Evolutionary conservation across 106 monocot species (phyloP).

Genomic region (Dendrobium officinale): DNA sequence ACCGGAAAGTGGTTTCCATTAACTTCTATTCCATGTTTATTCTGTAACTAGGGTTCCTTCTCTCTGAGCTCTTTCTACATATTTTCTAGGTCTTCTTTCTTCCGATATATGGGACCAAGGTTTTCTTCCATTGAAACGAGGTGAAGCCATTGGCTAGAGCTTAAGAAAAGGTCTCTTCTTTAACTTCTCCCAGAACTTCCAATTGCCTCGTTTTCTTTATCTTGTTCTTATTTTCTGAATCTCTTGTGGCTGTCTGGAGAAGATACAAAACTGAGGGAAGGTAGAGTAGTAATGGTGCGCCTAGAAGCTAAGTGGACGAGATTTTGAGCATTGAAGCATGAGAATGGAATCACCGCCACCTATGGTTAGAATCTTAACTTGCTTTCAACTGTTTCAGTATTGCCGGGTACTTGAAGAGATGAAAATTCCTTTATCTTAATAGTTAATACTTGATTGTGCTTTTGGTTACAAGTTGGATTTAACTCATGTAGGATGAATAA

Average conservation of each 20-base stretch:
- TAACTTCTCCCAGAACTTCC: not conserved
- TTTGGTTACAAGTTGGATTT: too few species aligned
- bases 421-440: too few species aligned
- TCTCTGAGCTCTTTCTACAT: not conserved
- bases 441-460: too few species aligned
- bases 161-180: not conserved
- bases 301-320: slow-evolving; percentile 69
- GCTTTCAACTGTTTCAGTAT: slow-evolving; percentile 73
- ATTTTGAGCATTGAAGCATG: slow-evolving; percentile 82
- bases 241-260: not conserved
- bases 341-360: slow-evolving; percentile 65
- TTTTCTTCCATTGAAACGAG: not conserved
- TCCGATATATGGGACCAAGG: not conserved
- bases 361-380: slow-evolving; percentile 65
- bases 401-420: slow-evolving; percentile 47
- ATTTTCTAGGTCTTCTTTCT: not conserved
- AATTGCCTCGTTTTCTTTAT: not conserved
- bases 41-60: slow-evolving; percentile 35
- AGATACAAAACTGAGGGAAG: slow-evolving; percentile 8
- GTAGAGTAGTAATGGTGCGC: slow-evolving; percentile 73
- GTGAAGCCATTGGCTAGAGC: not conserved
- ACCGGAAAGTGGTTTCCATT: slow-evolving; percentile 49
- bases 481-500: too few species aligned
- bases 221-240: not conserved
- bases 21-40: slow-evolving; percentile 75